Percentiles rank a stretch among this genome's conserved stretches.
Conservation (phyloP, 2,329 filamentous ascomycete genomes). For the Sodiomyces alkalinus region DNA sequence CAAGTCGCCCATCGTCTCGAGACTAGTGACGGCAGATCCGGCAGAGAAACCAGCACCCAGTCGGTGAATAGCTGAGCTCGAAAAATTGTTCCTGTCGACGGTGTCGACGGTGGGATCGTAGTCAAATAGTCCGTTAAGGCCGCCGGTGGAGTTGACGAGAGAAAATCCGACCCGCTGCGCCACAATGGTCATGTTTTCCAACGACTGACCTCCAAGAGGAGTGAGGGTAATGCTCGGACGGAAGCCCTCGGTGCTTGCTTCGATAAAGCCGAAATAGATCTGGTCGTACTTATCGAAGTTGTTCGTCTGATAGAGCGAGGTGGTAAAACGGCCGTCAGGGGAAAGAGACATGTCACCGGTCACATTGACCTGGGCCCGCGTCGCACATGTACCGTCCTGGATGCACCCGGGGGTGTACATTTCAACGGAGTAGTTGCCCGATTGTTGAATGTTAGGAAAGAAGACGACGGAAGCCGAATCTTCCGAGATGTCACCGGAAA, state of each 20-base stretch:
- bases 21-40: conserved; percentile 52
- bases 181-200: conserved; percentile 59
- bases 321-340: conserved; percentile 33
- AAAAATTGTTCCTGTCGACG: conserved; percentile 46
- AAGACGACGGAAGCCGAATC: conserved; percentile 59
- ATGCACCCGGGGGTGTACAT: conserved; percentile 87
- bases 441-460: conserved; percentile 68
- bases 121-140: conserved; percentile 81
- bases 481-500: conserved; percentile 39
- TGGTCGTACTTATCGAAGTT: conserved; percentile 94
- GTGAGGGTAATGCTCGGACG: conserved; percentile 66
- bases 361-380: conserved; percentile 68
- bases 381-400: conserved; percentile 60
- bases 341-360: conserved; percentile 51
- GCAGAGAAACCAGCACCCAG: conserved; percentile 56
- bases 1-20: conserved; percentile 48
- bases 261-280: conserved; percentile 74
- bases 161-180: conserved; percentile 76
- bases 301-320: conserved; percentile 74
- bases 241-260: conserved; percentile 58
- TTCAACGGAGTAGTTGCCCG: conserved; percentile 82
- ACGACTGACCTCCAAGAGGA: conserved; percentile 47
- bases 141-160: conserved; percentile 57
- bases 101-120: conserved; percentile 53
- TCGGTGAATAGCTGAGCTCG: conserved; percentile 58